Evolutionary conservation across 2,329 filamentous ascomycete species (phyloP).

Genomic region (Rhinocladiella mackenziei): DNA sequence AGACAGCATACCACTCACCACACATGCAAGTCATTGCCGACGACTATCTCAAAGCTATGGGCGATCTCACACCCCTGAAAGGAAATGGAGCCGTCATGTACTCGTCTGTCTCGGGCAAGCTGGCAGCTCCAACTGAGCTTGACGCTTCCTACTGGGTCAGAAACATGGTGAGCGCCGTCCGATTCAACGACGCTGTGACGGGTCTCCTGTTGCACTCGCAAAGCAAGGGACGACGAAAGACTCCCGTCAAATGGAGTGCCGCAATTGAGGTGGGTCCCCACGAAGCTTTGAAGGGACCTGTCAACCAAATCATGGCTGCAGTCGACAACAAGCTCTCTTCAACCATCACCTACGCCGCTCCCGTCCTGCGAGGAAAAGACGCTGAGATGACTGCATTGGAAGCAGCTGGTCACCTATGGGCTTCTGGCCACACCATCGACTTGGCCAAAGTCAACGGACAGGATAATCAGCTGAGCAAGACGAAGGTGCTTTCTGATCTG

Average conservation of each 20-base stretch:
- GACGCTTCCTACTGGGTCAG: background rate
- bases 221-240: background rate
- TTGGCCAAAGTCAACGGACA: background rate
- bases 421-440: background rate
- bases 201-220: background rate
- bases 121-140: background rate
- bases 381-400: background rate
- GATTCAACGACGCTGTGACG: background rate
- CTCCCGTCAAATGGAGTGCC: background rate
- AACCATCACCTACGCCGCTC: background rate
- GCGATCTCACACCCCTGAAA: no score
- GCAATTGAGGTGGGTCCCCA: background rate
- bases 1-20: slow-evolving; percentile 13
- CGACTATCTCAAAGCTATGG: no score
- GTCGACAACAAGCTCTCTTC: background rate
- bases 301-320: background rate
- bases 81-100: background rate
- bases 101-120: background rate
- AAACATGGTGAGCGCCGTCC: background rate
- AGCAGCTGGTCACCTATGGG: background rate
- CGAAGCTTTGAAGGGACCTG: background rate
- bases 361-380: background rate
- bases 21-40: no score
- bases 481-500: background rate
- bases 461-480: background rate